phyloP scores from a whole-genome alignment of 75 land plant genomes.

The Picea sitchensis region DNA sequence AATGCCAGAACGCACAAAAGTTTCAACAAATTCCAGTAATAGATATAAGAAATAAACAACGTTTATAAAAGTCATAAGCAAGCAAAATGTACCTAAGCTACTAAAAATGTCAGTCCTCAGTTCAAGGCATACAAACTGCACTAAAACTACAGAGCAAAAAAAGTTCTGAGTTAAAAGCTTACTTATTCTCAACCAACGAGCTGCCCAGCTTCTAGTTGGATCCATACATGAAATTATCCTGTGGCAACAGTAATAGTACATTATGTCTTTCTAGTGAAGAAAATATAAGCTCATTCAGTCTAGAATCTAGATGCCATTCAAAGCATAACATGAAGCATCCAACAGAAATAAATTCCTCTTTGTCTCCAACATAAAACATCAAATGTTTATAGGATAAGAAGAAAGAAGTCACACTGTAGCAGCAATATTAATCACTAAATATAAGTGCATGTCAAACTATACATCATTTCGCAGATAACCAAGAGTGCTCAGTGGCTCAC shows the following conservation, averaged over 20 bases:
- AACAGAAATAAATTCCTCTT: background rate
- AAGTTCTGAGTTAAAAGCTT: conserved; percentile 9
- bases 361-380: background rate
- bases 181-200: conserved; percentile 96
- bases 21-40: background rate
- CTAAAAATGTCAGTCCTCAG: no score
- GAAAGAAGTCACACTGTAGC: background rate
- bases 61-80: background rate
- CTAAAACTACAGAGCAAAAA: background rate
- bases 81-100: no score
- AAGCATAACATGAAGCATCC: background rate
- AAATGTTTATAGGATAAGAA: background rate
- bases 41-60: background rate
- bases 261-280: background rate
- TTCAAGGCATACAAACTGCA: background rate
- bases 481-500: background rate
- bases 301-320: background rate
- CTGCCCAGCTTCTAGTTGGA: conserved; percentile 96
- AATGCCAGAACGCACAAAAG: background rate
- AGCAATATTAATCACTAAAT: background rate
- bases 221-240: conserved; percentile 97
- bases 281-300: background rate
- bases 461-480: background rate
- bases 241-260: conserved; percentile 3
- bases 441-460: background rate